Base-by-base conservation (phyloP, 1,284 basidiomycete genomes). In the Ceratobasidium papillatum region DNA sequence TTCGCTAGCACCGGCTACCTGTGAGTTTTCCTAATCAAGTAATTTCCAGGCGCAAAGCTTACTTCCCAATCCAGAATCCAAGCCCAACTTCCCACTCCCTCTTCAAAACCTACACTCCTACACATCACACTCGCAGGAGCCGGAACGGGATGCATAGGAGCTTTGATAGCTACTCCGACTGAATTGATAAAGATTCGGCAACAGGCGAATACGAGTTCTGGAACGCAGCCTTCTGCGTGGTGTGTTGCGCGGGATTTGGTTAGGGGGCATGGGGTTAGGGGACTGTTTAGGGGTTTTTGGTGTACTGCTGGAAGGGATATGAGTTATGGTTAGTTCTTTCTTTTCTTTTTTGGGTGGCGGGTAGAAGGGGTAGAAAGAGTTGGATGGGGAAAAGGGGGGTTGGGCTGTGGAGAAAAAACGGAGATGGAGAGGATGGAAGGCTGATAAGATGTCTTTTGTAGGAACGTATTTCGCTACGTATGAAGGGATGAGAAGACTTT, bases 151-250 rank as follows among this genome's bases (percentile, higher is more conserved):
- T 83, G 94, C 11, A 83, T 92, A 11, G 89, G 88, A 9, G 90
- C 94, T 93, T 78, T 93, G 9, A 83, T 96, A 56, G 92, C 93
- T 1, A 91, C 92, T 1, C 94, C 94, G 0, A 92, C 90, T 14
- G 94, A 96, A 79, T 85, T 95, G 0, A 86, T 96, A 83, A 96
- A 96, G 85, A 94, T 95, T 79, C 89, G 91, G 12, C 94, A 96
- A 78, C 91, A 93, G 78, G 83, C 86, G 82, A 84, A 89, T 77
- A 79, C 86, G 79, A 59, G 83, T 80, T 36, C 81, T 78, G 1
- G 79, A 79, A 75, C 76, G 79, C 74, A 82, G 78, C 77, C 83
- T 76, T 83, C 88, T 75, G 83, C 88, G 0, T 80, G 85, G 30
- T 82, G 84, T 43, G 86, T 94, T 36, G 85, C 88, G 1, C 79